These are phyloP conservation scores for Apiospora malaysiana DNA, from an alignment of 2,329 filamentous ascomycete species.

Conservation along the genomic window DNA sequence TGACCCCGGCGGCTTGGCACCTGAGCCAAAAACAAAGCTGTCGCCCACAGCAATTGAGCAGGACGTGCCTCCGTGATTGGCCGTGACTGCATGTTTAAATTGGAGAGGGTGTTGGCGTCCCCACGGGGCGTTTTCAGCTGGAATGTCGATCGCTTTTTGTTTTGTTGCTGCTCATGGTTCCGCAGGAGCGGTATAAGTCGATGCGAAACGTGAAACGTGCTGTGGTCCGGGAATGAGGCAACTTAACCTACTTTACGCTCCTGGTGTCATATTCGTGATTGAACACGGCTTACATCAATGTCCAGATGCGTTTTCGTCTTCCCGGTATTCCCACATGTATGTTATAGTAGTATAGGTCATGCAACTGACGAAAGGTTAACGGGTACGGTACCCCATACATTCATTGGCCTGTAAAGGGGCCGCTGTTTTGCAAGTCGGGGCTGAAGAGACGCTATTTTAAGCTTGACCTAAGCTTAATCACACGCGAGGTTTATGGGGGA, in stretches of 20 bases:
- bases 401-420: neutral
- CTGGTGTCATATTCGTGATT: too few species aligned
- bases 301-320: too few species aligned
- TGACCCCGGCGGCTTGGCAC: neutral
- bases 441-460: neutral
- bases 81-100: neutral
- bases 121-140: conserved; percentile 13
- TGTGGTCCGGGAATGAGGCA: neutral
- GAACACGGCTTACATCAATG: too few species aligned
- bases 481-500: neutral
- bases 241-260: too few species aligned
- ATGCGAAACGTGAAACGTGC: too few species aligned
- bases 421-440: neutral
- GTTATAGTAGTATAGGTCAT: neutral
- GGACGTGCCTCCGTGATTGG: neutral
- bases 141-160: neutral
- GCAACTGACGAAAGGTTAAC: neutral
- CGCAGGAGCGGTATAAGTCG: neutral
- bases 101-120: neutral
- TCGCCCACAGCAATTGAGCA: neutral
- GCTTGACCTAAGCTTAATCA: neutral
- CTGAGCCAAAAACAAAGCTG: neutral
- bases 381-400: neutral
- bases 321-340: neutral
- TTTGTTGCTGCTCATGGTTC: neutral